A percentile compares a stretch with the other conserved stretches of the same genome.
Conservation (phyloP, 805 yeast species). For the Starmerella powellii region DNA sequence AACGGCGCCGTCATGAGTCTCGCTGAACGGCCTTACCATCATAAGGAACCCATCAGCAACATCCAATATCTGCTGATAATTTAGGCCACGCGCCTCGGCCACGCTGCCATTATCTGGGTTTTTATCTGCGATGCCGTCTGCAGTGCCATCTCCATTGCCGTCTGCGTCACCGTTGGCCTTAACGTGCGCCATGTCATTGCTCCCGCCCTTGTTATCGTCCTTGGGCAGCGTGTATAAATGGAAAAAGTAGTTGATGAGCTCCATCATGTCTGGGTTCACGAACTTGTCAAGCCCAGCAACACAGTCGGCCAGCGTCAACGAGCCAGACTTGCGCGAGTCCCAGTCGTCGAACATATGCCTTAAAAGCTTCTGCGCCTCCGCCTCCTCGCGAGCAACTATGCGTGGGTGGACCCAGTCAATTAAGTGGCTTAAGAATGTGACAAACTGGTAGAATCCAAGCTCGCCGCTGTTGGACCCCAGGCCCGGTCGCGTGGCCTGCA, state of each 20-base stretch:
- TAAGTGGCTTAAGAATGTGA: slow-evolving; percentile 61
- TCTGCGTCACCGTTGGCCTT: too few relatives aligned
- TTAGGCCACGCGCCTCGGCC: slow-evolving; percentile 29
- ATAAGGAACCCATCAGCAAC: slow-evolving; percentile 78
- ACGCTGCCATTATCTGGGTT: not conserved
- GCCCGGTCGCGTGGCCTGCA: slow-evolving; percentile 48
- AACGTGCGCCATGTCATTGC: not conserved
- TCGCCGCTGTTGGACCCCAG: slow-evolving; percentile 39
- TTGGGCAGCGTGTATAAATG: slow-evolving; percentile 45
- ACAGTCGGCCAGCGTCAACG: slow-evolving; percentile 54
- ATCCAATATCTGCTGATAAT: slow-evolving; percentile 66
- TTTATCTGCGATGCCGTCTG: not conserved
- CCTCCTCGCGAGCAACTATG: slow-evolving; percentile 21
- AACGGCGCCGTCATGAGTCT: slow-evolving; percentile 36
- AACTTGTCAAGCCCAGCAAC: slow-evolving; percentile 61
- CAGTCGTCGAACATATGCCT: slow-evolving; percentile 55
- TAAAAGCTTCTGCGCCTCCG: slow-evolving; percentile 37
- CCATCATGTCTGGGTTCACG: slow-evolving; percentile 63
- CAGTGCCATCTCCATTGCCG: not conserved
- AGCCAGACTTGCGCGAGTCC: slow-evolving; percentile 46
- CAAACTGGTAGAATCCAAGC: slow-evolving; percentile 64
- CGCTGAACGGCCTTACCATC: slow-evolving; percentile 77
- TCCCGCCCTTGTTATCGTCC: not conserved
- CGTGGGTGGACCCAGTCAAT: slow-evolving; percentile 54
- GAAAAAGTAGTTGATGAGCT: slow-evolving; percentile 65